Base-by-base conservation (phyloP, 1,139 yeast species). In the Yamadazyma spencermartinsiae region DNA sequence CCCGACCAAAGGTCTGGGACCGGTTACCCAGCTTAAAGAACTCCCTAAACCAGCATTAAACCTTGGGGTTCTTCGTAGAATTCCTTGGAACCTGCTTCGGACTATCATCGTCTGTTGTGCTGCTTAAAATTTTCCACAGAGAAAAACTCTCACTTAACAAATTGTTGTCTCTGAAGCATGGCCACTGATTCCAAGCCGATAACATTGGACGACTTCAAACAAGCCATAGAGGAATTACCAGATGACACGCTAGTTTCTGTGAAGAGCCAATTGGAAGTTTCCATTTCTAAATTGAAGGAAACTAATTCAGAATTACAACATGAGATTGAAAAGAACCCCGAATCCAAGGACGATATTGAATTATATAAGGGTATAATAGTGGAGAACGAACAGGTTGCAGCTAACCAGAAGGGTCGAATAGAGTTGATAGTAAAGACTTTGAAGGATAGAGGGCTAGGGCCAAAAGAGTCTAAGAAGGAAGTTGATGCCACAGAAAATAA, bases 341-440 rank as follows among this genome's bases (percentile, higher is more conserved):
- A 46, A 25, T 28, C 33, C 6, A 43, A 43, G 30, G 58, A 52
- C 14, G 74, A 68, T 44, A 39, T 51, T 13, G 36, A 43, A 14
- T 46, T 70, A 16, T 70, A 62, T 44, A 34, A 40, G 13, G 64
- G 59, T 10, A 55, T 72, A 3, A 55, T 68, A 5, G 46, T 45
- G 16, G 76, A 71, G 42, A 72, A 72, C 45, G 43, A 50, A 9
- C 48, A 32, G 9, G 72, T 65, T 25, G 55, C 69, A 10, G 40
- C 42, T 3, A 61, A 56, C 34, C 72, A 71, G 45, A 36, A 41
- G 7, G 50, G 47, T 24, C 45, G 70, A 29, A 37, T 65, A 3
- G 45, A 36, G 10, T 49, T 47, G 4, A 36, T 68, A 10, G 50
- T 53, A 15, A 40, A 44, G 4, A 72, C 68, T 40, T 47, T 70